Percentiles rank a stretch among this genome's conserved stretches.
Conservation (phyloP, 495 filamentous ascomycete species). For the Podospora pseudopauciseta region DNA sequence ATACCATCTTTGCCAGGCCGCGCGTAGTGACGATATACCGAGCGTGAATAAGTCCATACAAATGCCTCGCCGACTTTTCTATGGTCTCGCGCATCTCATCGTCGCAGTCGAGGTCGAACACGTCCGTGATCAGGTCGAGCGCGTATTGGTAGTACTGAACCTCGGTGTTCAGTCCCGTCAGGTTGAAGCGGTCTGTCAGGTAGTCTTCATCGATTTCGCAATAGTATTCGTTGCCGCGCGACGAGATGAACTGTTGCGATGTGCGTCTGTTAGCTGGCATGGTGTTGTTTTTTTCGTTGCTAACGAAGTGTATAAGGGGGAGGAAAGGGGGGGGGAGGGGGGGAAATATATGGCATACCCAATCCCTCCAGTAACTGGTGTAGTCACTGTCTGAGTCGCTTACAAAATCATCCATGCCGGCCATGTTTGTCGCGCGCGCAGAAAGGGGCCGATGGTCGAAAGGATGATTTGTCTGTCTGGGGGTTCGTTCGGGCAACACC, state of each 20-base stretch:
- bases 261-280: slow-evolving; percentile 18
- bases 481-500: background rate
- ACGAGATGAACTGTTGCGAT: slow-evolving; percentile 79
- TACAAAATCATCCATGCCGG: slow-evolving; percentile 85
- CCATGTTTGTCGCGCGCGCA: background rate
- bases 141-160: slow-evolving; percentile 99
- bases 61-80: slow-evolving; percentile 92
- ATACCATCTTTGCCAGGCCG: slow-evolving; percentile 93
- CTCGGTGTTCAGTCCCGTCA: slow-evolving; percentile 94
- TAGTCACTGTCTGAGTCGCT: slow-evolving; percentile 99
- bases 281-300: background rate
- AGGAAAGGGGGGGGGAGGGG: background rate
- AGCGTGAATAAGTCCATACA: slow-evolving; percentile 95
- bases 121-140: slow-evolving; percentile 97
- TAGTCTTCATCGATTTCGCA: slow-evolving; percentile 99
- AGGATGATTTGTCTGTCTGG: background rate
- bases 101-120: slow-evolving; percentile 98
- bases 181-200: slow-evolving; percentile 95
- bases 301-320: background rate
- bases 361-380: slow-evolving; percentile 98
- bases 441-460: background rate
- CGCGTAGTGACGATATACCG: slow-evolving; percentile 96
- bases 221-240: slow-evolving; percentile 97
- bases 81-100: slow-evolving; percentile 97
- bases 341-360: slow-evolving; percentile 60